Conservation (phyloP, 371 early-diverging fungal genomes). For the Cokeromyces recurvatus region DNA sequence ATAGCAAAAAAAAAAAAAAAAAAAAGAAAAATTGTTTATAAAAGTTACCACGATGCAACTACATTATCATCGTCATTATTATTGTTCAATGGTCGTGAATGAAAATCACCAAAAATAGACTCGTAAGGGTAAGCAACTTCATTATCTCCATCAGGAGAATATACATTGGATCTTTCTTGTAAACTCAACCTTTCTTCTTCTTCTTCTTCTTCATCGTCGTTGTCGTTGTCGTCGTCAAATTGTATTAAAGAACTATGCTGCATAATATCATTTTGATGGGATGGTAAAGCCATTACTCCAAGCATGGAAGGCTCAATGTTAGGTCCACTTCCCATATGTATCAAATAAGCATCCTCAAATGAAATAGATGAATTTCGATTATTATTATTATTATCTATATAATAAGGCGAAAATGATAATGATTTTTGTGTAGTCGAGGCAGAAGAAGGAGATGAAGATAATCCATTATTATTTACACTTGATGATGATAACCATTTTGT, state of each 20-base stretch:
- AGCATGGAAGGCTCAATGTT: slow-evolving; percentile 20
- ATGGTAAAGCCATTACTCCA: not conserved
- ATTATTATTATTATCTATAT: not conserved
- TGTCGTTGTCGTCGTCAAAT: slow-evolving; percentile 35
- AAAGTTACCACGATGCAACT: no score
- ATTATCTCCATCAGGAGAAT: slow-evolving; percentile 61
- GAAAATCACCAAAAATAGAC: slow-evolving; percentile 27
- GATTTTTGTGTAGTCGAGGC: not conserved
- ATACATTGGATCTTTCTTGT: slow-evolving; percentile 21
- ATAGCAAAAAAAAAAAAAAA: no score
- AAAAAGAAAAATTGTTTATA: no score
- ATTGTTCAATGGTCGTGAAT: no score
- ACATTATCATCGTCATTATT: no score
- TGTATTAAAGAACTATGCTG: slow-evolving; percentile 36
- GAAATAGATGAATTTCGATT: slow-evolving; percentile 41
- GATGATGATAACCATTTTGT: slow-evolving; percentile 37
- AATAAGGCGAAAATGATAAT: not conserved
- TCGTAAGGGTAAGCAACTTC: slow-evolving; percentile 51
- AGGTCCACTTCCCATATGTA: slow-evolving; percentile 53
- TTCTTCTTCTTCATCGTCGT: slow-evolving; percentile 1
- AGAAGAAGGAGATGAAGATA: slow-evolving; percentile 11
- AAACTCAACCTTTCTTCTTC: no score
- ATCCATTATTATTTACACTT: slow-evolving; percentile 21
- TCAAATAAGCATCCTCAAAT: slow-evolving; percentile 59
- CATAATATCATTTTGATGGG: slow-evolving; percentile 7